Conservation (phyloP, 148 eudicot species). For the Spergularia marina region DNA sequence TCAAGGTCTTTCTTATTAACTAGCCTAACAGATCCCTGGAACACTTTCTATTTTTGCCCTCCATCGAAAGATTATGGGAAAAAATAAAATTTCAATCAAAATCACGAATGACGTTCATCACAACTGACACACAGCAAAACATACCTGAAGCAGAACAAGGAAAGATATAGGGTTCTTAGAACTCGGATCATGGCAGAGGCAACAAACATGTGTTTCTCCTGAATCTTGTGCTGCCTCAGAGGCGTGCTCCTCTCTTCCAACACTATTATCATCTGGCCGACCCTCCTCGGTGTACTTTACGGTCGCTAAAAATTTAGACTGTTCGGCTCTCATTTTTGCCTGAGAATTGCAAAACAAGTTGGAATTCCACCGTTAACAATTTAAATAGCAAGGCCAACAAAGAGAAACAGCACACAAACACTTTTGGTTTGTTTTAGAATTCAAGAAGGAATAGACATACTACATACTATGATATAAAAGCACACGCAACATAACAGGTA, state of each 20-base stretch:
- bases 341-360: constrained; percentile 29
- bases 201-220: constrained; percentile 60
- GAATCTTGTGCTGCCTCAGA: constrained; percentile 40
- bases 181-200: constrained; percentile 86
- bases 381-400: background rate
- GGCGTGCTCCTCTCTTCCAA: constrained; percentile 40
- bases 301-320: constrained; percentile 78
- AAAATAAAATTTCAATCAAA: background rate
- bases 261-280: constrained; percentile 43
- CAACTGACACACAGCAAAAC: background rate
- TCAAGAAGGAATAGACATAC: no score
- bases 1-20: background rate
- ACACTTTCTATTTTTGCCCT: background rate
- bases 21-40: background rate
- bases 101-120: background rate
- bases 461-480: no score
- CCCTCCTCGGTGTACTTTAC: constrained; percentile 41
- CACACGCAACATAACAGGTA: no score
- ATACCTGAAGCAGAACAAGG: constrained; percentile 88
- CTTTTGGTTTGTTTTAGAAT: no score
- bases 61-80: background rate
- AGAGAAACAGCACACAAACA: background rate
- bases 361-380: constrained; percentile 2
- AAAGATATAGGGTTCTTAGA: constrained; percentile 69
- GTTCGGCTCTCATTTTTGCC: constrained; percentile 96